Evolutionary conservation across 805 yeast species (phyloP).

Genomic region (Cyberlindnera veronae): DNA sequence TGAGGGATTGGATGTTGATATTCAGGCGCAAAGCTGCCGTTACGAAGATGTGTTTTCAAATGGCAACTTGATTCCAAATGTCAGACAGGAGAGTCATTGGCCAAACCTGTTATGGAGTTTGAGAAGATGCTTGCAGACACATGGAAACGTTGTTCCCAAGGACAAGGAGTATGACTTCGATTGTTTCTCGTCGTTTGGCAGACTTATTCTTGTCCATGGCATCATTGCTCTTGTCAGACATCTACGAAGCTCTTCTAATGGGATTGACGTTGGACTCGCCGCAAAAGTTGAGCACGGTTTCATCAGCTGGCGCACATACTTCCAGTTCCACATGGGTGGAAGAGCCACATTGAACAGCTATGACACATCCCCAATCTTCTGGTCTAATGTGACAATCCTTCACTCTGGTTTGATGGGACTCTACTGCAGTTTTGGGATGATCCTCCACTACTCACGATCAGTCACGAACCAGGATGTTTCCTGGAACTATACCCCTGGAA

Average conservation of each 20-base stretch:
- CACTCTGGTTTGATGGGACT: slow-evolving; percentile 28
- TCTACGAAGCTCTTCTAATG: slow-evolving; percentile 25
- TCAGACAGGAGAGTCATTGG: slow-evolving; percentile 32
- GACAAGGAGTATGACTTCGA: slow-evolving; percentile 32
- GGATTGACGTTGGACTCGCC: slow-evolving; percentile 25
- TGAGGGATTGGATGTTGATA: neutral
- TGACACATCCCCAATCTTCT: slow-evolving; percentile 32
- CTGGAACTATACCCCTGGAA: slow-evolving; percentile 13
- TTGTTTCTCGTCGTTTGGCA: slow-evolving; percentile 34
- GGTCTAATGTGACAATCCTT: slow-evolving; percentile 31
- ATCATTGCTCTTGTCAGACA: slow-evolving; percentile 26
- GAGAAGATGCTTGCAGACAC: slow-evolving; percentile 29
- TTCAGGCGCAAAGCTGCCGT: slow-evolving; percentile 8
- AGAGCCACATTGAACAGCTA: slow-evolving; percentile 30
- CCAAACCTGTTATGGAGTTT: slow-evolving; percentile 35
- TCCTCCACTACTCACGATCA: slow-evolving; percentile 6
- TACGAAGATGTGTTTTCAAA: slow-evolving; percentile 5
- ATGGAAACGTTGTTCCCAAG: slow-evolving; percentile 25
- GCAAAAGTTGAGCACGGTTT: slow-evolving; percentile 30
- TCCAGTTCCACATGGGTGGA: slow-evolving; percentile 28
- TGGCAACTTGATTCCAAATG: slow-evolving; percentile 21
- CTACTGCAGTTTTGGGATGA: slow-evolving; percentile 25
- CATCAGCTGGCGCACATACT: slow-evolving; percentile 33
- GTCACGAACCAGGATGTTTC: neutral
- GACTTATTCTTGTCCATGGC: slow-evolving; percentile 35